Evolutionary conservation across 371 early-diverging fungal genomes (phyloP), one percentile per base, ranked within the genome.

Genomic region (Mortierella sp.): DNA sequence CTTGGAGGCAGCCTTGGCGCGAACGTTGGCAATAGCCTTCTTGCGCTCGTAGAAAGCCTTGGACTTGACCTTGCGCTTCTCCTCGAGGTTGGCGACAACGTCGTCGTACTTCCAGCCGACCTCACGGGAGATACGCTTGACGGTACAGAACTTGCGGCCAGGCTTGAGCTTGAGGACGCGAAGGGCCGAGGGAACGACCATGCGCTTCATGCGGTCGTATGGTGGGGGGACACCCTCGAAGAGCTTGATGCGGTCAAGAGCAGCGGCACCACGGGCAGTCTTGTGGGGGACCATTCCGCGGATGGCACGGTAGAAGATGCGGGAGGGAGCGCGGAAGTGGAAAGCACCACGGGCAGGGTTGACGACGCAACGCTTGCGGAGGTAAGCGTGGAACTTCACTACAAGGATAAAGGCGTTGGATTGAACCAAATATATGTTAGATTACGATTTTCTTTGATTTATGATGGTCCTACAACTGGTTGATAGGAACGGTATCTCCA

Each of bases 201-300:
- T 90, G 86, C 97, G 96, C 94, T 99, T 98, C 84, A 90, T 85
- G 87, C 92, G 93, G 91, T 98, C 97, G 86, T 97, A 99, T 64
- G 99, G 97, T 81, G 97, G 91, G 68, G 99, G 99, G 76, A 99
- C 94, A 89, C 99, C 99, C 87, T 99, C 99, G 83, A 98, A 99
- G 80, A 98, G 93, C 94, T 97, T 97, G 84, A 99, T 90, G 89
- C 99, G 96, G 76, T 94, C 95, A 75, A 99, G 90, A 78, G 99
- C 99, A 65, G 95, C 95, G 74, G 96, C 94, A 88, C 99, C 99
- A 87, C 98, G 97, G 71, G 96, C 88, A 65, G 98, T 97, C 95
- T 98, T 99, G 94, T 99, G 98, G 69, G 99, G 99, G 82, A 99
- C 86, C 99, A 99, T 99, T 84, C 99, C 99, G 84, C 99, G 96